A percentile compares a stretch with the other conserved stretches of the same genome.
Conservation (phyloP, 169 alveolate species). For the Hepatocystis sp. region DNA sequence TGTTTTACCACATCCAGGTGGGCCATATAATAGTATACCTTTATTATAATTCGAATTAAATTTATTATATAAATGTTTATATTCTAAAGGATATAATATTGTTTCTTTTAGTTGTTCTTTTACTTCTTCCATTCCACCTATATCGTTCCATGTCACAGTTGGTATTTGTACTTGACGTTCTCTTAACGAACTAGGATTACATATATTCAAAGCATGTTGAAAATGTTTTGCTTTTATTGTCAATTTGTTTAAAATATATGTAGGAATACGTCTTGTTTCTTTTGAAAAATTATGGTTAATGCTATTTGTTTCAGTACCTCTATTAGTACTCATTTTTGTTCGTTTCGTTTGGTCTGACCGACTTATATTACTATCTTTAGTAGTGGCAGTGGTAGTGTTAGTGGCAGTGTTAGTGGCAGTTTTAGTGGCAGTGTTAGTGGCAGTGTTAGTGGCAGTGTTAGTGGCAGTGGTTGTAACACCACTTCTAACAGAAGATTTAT, state of each 20-base stretch:
- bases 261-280: slow-evolving; percentile 71
- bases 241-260: slow-evolving; percentile 78
- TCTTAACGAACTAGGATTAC: slow-evolving; percentile 93
- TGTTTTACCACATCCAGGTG: slow-evolving; percentile 99
- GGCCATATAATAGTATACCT: slow-evolving; percentile 97
- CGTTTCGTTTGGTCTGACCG: no score
- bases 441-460: no score
- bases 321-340: no score
- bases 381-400: no score
- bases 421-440: no score
- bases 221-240: slow-evolving; percentile 87
- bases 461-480: no score
- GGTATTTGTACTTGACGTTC: slow-evolving; percentile 95
- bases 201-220: slow-evolving; percentile 89
- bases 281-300: no score
- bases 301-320: no score
- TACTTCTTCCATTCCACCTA: slow-evolving; percentile 93
- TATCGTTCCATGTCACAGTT: slow-evolving; percentile 95
- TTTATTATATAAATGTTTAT: slow-evolving; percentile 85
- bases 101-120: slow-evolving; percentile 90
- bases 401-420: no score
- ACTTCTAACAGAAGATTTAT: no score
- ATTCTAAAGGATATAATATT: slow-evolving; percentile 88
- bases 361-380: no score
- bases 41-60: slow-evolving; percentile 86